These are phyloP conservation scores for Panaeolus papilionaceus DNA, from an alignment of 768 basidiomycete species.

Conservation along the genomic window DNA sequence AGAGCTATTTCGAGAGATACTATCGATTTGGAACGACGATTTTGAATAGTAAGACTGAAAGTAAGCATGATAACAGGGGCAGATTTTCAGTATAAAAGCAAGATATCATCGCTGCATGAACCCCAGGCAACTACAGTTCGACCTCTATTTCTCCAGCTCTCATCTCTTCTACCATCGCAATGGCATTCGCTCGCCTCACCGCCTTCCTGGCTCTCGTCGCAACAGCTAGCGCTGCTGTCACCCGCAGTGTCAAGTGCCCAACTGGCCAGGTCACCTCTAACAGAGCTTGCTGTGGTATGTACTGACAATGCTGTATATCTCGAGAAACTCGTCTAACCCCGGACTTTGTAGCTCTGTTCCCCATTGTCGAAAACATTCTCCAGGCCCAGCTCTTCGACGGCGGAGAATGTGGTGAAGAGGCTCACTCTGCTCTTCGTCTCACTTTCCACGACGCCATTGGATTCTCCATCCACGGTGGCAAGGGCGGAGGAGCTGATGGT, in stretches of 20 bases:
- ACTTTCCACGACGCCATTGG: conserved; percentile 54
- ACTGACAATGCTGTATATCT: not conserved
- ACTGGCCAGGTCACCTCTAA: conserved; percentile 30
- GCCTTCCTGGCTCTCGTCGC: conserved; percentile 22
- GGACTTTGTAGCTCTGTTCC: conserved; percentile 34
- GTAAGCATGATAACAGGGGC: not conserved
- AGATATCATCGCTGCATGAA: not conserved
- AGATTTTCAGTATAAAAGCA: not conserved
- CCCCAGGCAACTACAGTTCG: conserved; percentile 1
- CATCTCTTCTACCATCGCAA: conserved; percentile 2
- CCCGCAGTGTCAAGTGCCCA: conserved; percentile 29
- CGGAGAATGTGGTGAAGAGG: conserved; percentile 38
- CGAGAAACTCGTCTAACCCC: too few relatives aligned
- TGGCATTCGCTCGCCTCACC: conserved; percentile 24
- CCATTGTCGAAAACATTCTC: conserved; percentile 43
- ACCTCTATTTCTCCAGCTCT: not conserved
- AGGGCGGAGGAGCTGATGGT: conserved; percentile 55
- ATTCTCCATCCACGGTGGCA: conserved; percentile 37
- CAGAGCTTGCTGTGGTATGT: conserved; percentile 26
- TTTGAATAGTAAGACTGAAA: not conserved
- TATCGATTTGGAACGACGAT: not conserved
- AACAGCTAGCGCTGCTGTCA: conserved; percentile 21
- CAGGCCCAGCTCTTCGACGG: conserved; percentile 42
- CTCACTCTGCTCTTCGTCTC: conserved; percentile 38
- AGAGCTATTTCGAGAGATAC: not conserved